Evolutionary conservation across 1,284 basidiomycete genomes (phyloP).

Genomic region (Ceratorhiza oryzae-sativae): DNA sequence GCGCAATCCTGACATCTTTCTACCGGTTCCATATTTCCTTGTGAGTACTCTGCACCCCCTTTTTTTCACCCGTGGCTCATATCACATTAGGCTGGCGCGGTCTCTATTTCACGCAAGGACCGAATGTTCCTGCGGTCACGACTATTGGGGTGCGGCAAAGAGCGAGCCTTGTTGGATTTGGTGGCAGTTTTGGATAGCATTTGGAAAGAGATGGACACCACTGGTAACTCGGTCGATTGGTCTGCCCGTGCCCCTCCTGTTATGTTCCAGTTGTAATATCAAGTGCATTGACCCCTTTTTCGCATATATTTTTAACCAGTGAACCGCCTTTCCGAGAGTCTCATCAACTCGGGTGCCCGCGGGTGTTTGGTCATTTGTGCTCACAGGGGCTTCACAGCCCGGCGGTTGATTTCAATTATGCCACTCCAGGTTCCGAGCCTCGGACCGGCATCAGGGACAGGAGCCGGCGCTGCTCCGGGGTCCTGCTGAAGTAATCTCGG

Average conservation of each 20-base stretch:
- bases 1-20: slow-evolving; percentile 35
- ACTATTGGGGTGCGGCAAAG: slow-evolving; percentile 31
- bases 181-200: slow-evolving; percentile 24
- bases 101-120: slow-evolving; percentile 33
- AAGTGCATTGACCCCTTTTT: slow-evolving; percentile 11
- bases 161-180: slow-evolving; percentile 28
- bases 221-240: slow-evolving; percentile 37
- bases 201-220: slow-evolving; percentile 38
- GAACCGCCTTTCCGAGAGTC: slow-evolving; percentile 1
- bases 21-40: slow-evolving; percentile 34
- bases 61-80: not conserved
- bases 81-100: slow-evolving; percentile 21
- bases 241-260: slow-evolving; percentile 33
- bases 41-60: not conserved
- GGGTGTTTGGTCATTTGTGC: too few relatives aligned
- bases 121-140: slow-evolving; percentile 33
- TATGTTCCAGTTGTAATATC: slow-evolving; percentile 34
- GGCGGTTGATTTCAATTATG: too few relatives aligned
- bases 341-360: not conserved
- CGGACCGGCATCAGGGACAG: too few relatives aligned
- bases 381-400: too few relatives aligned
- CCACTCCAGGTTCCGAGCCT: too few relatives aligned
- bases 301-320: slow-evolving; percentile 21
- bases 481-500: not conserved
- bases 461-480: not conserved